phyloP scores from a whole-genome alignment of 2,329 filamentous ascomycete genomes.

The Sporothrix schenckii region DNA sequence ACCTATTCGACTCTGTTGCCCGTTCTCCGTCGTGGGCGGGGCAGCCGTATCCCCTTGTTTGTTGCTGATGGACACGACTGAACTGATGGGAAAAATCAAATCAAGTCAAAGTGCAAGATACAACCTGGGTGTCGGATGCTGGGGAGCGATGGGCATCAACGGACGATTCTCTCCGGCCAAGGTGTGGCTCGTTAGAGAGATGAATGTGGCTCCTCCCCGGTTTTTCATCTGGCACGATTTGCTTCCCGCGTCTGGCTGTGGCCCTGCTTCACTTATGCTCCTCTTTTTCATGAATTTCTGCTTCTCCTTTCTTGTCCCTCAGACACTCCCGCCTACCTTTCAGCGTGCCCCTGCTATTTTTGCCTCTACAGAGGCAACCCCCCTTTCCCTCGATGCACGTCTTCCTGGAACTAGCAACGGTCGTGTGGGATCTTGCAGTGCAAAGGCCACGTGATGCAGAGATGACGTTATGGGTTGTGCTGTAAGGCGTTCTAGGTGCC shows the following conservation, averaged over 20 bases:
- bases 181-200: slow-evolving; percentile 28
- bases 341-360: slow-evolving; percentile 14
- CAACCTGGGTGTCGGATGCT: neutral
- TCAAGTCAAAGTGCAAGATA: slow-evolving; percentile 2
- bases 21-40: slow-evolving; percentile 25
- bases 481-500: too few species aligned
- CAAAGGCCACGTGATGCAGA: slow-evolving; percentile 5
- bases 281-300: neutral
- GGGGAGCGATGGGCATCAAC: slow-evolving; percentile 26
- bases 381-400: neutral
- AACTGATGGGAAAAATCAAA: slow-evolving; percentile 23
- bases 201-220: slow-evolving; percentile 29
- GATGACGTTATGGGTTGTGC: neutral
- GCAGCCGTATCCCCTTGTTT: slow-evolving; percentile 6
- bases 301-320: neutral
- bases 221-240: slow-evolving; percentile 29
- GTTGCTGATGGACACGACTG: neutral
- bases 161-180: slow-evolving; percentile 28
- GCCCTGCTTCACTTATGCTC: slow-evolving; percentile 14
- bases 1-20: slow-evolving; percentile 4
- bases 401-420: neutral
- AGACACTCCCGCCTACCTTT: slow-evolving; percentile 9
- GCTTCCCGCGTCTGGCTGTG: neutral
- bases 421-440: slow-evolving; percentile 5
- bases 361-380: slow-evolving; percentile 1